Conservation (phyloP, 2,329 filamentous ascomycete species). For the Didymella pinodella region DNA sequence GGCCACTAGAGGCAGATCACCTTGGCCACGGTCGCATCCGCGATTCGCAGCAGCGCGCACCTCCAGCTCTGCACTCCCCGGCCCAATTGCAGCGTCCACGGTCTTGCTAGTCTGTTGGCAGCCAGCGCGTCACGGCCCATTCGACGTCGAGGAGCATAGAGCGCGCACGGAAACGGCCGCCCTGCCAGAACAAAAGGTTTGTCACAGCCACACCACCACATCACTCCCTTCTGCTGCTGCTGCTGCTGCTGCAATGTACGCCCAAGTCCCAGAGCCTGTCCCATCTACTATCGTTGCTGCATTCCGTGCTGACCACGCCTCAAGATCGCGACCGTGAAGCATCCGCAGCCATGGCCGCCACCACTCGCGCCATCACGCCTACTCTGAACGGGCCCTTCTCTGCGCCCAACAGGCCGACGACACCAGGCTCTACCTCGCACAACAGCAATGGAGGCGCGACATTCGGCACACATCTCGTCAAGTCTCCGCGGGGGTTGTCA, state of each 20-base stretch:
- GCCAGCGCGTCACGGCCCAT: slow-evolving; percentile 16
- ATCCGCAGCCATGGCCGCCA: slow-evolving; percentile 53
- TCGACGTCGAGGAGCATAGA: slow-evolving; percentile 8
- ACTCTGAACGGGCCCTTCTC: slow-evolving; percentile 52
- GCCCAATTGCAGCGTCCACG: slow-evolving; percentile 31
- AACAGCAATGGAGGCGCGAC: slow-evolving; percentile 41
- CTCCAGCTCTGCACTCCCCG: slow-evolving; percentile 13
- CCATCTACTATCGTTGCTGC: neutral
- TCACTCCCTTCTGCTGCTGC: slow-evolving; percentile 1
- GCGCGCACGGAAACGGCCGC: slow-evolving; percentile 25
- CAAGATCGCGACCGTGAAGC: slow-evolving; percentile 11
- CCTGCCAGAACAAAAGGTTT: slow-evolving; percentile 33
- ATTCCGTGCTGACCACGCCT: slow-evolving; percentile 20
- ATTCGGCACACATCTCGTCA: slow-evolving; percentile 52
- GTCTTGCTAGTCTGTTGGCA: slow-evolving; percentile 23
- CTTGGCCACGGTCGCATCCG: slow-evolving; percentile 26
- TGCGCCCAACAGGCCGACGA: slow-evolving; percentile 51
- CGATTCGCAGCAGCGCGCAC: slow-evolving; percentile 20
- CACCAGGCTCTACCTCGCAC: slow-evolving; percentile 47
- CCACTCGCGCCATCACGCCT: slow-evolving; percentile 55
- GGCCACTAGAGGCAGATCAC: slow-evolving; percentile 23
- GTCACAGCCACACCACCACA: slow-evolving; percentile 21
- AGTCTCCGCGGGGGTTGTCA: slow-evolving; percentile 53
- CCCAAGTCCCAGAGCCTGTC: neutral
- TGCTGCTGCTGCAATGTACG: slow-evolving; percentile 1